Evolutionary conservation across 2,329 filamentous ascomycete species (phyloP), one percentile per base, ranked within the genome.

Genomic region (Venturia asperata): DNA sequence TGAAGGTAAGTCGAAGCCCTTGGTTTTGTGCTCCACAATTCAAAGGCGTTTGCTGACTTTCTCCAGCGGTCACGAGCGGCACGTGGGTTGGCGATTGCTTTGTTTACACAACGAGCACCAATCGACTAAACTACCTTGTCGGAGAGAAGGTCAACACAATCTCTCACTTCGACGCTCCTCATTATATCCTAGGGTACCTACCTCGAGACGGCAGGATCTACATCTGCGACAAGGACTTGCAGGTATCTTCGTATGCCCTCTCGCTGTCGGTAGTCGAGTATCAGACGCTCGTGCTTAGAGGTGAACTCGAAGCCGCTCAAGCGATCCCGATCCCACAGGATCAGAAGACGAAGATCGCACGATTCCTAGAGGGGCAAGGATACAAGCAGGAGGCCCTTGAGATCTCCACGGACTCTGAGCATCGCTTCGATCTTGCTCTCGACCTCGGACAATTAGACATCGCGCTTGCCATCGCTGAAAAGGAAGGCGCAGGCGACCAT

Each of bases 1-100:
- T 97, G 79, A 66, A 56, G 52, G 52, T 58, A 15, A 58, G 52
- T 39, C 21, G 19, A 10, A 6, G 21, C 47, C 27, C 45, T 34
- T 34, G 17, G 2, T n/a, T 47, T 47, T 5, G 19, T 47, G 45
- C 45, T 47, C 15, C 10, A 11, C 6, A 3, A 24, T 7, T 52
- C 27, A 15, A 27, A 65, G 61, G 27, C 69, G 97, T 93, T 24
- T 45, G 24, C 47, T 52, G 21, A 52, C 15, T 27, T 6, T 52
- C 5, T 11, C 24, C 13, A 52, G 47, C 47, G 47, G 47, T 52
- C 7, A 52, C 47, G 10, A 52, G 47, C 24, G 94, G 93, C 70
- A 90, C 96, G 79, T 99, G 94, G 94, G 90, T 99, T 66, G 94
- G 94, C 68, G 94, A 99, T 79, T 96, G 93, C 80, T 96, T 99